Evolutionary conservation across 2,329 filamentous ascomycete genomes (phyloP), one percentile per base, ranked within the genome.

Genomic region (Alternaria alternata): DNA sequence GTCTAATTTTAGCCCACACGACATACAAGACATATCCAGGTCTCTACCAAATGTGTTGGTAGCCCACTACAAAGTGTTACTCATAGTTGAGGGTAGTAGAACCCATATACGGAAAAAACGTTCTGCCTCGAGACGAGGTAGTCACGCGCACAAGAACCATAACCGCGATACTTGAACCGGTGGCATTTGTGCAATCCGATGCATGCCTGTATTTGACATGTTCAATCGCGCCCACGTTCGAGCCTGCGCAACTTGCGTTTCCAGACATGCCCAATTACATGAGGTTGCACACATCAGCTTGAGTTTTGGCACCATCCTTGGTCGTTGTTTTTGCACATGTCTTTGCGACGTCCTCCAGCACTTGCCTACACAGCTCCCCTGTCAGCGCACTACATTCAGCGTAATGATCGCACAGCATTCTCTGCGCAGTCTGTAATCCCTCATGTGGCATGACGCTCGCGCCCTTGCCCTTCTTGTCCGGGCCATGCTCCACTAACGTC

Each of bases 321-420:
- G 85, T 87, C 7, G 83, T 87, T 3, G 85, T 87, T 79, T 81
- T 84, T n/a, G 83, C 87, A 4, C 85, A 84, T 30, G 85, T 83
- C 70, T 78, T 82, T 9, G 86, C 85, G 20, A 89, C 80, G 72
- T 89, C 87, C 68, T 89, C 86, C 59, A 89, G 81, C 0, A 86
- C 85, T 73, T 89, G 83, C 32, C 79, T 78, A 64, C 87, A 84
- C 39, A 89, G 75, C 75, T 88, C 85, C 3, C 87, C 87, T 6
- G 87, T 89, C 39, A 85, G 38, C 41, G 87, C 86, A 62, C 85
- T 88, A 65, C 87, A 89, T 70, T 89, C 87, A 4, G 86, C 87
- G 74, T 89, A 89, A 36, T 82, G 79, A 78, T 89, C 87, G 72
- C 84, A 87, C 24, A 86, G 79, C 77, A 89, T 84, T 66, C 86